Base-by-base conservation (phyloP, 1,139 yeast genomes). In the Taphrina communis region DNA sequence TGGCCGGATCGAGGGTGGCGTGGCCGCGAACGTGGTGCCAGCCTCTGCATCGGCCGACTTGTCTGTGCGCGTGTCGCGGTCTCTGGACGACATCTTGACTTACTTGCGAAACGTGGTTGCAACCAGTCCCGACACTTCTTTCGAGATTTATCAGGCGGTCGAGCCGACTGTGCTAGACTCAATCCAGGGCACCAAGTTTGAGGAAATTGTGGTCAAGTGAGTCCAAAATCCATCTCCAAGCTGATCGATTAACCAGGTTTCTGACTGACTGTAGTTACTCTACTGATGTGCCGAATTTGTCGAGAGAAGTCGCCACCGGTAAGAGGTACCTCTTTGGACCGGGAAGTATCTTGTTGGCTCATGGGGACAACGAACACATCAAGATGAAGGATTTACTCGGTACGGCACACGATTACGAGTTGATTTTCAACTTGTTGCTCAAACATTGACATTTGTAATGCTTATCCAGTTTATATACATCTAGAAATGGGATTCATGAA, bases 261-360 rank as follows among this genome's bases (percentile, higher is more conserved):
- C 48, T 38, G 12, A 56, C 17, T 39, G 21, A 14, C 9, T 21
- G 86, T 71, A 85, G 88, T 0, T 88, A 87, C 75, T 82, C 85
- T 42, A 88, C 93, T 0, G 93, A 88, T 74, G 82, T 88, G 66
- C 90, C 90, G 3, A 82, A 84, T 59, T 50, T 67, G 58, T 65
- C 68, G 6, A 57, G 63, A n/a, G 52, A 57, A 14, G 63, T 65
- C 1, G 79, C 80, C 2, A 72, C 74, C 56, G 77, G 78, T n/a
- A 79, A 79, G 42, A 78, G 86, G 72, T 87, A 85, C 73, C 78
- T 88, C 42, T 88, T 86, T 74, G 93, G 92, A 0, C 90, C 92
- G 0, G 93, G 92, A 0, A 78, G 86, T 1, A 87, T 88, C 70
- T 81, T 81, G 48, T 86, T 85, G 46, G 92, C 92, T 0, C 92